Percentiles rank a stretch among this genome's conserved stretches.
Evolutionary conservation across 306 rosid species (phyloP).

Genomic region (Trifolium subterraneum): DNA sequence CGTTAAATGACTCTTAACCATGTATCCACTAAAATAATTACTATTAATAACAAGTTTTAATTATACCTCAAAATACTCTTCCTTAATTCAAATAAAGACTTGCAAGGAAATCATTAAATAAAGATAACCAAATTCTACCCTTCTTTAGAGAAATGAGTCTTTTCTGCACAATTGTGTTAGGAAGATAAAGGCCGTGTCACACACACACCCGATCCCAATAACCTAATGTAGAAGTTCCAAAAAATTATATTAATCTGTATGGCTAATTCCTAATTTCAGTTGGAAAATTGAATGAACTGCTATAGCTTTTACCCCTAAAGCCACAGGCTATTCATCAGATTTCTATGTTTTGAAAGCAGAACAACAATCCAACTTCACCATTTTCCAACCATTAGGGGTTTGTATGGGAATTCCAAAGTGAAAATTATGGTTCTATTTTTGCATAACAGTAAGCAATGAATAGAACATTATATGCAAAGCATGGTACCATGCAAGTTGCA

Average conservation of each 20-base stretch:
- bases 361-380: not conserved
- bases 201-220: too few relatives aligned
- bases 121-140: conserved; percentile 1
- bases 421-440: not conserved
- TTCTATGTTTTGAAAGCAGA: not conserved
- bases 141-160: not conserved
- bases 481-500: not conserved
- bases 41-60: too few relatives aligned
- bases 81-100: too few relatives aligned
- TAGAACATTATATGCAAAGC: not conserved
- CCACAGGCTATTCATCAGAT: not conserved
- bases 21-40: too few relatives aligned
- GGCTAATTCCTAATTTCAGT: not conserved
- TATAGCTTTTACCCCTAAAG: not conserved
- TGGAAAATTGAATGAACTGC: not conserved
- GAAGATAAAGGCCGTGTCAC: not conserved
- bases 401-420: not conserved
- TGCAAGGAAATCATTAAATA: not conserved
- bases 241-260: not conserved
- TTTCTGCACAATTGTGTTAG: not conserved
- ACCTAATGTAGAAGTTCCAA: too few relatives aligned
- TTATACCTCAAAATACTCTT: too few relatives aligned
- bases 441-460: not conserved
- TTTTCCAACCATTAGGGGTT: not conserved
- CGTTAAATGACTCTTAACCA: too few relatives aligned